Base-by-base conservation (phyloP, 1,139 yeast genomes). In the Geotrichum cucujoidarum region DNA sequence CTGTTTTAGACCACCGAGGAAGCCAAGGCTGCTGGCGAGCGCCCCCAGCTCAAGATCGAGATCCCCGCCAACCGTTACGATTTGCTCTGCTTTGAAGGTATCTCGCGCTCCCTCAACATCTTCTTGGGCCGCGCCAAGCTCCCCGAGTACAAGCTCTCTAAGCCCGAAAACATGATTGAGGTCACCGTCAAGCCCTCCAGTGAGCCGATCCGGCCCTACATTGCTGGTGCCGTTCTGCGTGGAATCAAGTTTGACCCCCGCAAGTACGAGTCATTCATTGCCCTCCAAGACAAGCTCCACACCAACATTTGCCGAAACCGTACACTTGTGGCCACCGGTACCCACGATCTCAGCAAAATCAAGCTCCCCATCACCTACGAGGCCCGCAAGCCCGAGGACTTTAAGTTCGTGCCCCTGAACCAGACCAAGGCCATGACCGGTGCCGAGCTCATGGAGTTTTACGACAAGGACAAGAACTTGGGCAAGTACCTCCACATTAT, bases 11-110 rank as follows among this genome's bases (percentile, higher is more conserved):
- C 60, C 35, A 50, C 77, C 54, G 85, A 94, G 41, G 88, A 83
- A 45, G 94, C 52, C 53, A 49, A 63, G 54, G 45, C 58, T 34
- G 56, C 55, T 41, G 83, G 80, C 53, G 97, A 90, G 70, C 87
- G 97, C 67, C 97, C 99, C 20, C 95, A 90, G 69, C 76, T 88
- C 61, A 94, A 94, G 72, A 89, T 94, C 62, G 99, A 94, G 68
- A 83, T 94, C 57, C 97, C 97, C 49, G 99, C 99, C 55, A 94
- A 94, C 72, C 65, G 98, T 72, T 94, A 92, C 64, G 99, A 92
- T 67, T 81, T 94, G 92, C 80, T 94, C 59, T 94, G 98, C 73
- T 84, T 89, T 57, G 99, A 94, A 70, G 99, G 99, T 63, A 90
- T 94, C 67, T 88, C 97, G 1, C 95, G 89, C 64, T 94, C 97